Base-by-base conservation (phyloP, 768 basidiomycete genomes). In the Boletus insuetus region DNA sequence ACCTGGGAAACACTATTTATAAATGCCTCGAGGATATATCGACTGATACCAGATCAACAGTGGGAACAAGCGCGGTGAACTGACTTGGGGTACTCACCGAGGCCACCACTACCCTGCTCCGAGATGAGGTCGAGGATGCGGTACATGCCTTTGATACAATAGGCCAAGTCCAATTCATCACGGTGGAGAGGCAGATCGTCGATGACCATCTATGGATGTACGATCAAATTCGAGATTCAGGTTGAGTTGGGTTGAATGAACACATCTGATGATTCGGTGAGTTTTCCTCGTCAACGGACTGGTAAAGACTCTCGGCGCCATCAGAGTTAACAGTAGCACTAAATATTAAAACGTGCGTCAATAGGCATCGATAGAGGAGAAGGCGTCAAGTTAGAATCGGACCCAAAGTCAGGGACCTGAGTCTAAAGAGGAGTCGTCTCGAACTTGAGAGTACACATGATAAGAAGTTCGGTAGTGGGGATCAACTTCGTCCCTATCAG, bases 71-170 rank as follows among this genome's bases (percentile, higher is more conserved):
- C 13, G 6, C 8, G 29, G 1, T 22, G 8, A 6, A 0, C 16
- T 29, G 24, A 9, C n/a, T 86, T 85, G 46, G 84, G 84, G 34
- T 11, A 10, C 66, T 54, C 58, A 82, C 83, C 83, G 6, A 83
- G 71, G 2, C 82, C 80, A 6, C 79, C 75, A 13, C 74, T 81
- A 1, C 77, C 77, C 44, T 74, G 69, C 54, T 84, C 83, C 11
- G 67, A 75, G 56, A 83, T 77, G 16, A 84, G 68, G 48, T 84
- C 82, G 34, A 35, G 34, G 14, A 35, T 35, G 12, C 14, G 34
- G 14, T 13, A 35, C 34, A 35, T 35, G 14, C 34, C 34, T 6
- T 35, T 35, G 34, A 4, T 14, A 14, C 4, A 11, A 35, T 4
- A 14, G 34, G 13, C 34, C 14, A 35, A 14, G 34, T 35, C 13